A percentile compares a stretch with the other conserved stretches of the same genome.
Conservation (phyloP, 441 rosid species). For the Erodium chrysanthum region DNA sequence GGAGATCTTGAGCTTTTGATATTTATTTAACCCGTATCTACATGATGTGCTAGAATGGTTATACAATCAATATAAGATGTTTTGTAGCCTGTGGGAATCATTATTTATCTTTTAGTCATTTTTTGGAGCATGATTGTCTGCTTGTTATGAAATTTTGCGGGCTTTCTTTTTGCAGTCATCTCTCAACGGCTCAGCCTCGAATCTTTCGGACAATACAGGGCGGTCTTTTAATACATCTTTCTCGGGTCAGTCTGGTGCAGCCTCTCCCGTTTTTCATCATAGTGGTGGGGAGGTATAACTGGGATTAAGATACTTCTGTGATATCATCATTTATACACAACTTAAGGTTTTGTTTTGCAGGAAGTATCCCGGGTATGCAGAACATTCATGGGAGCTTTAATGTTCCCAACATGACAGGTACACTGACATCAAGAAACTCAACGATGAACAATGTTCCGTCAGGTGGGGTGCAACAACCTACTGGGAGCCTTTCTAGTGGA, state of each 20-base stretch:
- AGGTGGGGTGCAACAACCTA: conserved; percentile 73
- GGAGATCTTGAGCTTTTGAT: neutral
- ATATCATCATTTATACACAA: conserved; percentile 16
- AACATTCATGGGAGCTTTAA: conserved; percentile 69
- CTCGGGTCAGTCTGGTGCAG: conserved; percentile 83
- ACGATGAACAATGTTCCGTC: conserved; percentile 55
- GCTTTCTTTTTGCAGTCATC: conserved; percentile 54
- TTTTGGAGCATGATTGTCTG: conserved; percentile 3
- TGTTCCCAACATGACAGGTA: conserved; percentile 62
- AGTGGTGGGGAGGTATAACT: conserved; percentile 42
- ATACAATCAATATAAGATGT: neutral
- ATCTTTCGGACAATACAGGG: conserved; percentile 68
- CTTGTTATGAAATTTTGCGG: conserved; percentile 14
- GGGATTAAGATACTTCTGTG: conserved; percentile 10
- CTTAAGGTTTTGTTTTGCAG: conserved; percentile 29
- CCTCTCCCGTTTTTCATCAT: conserved; percentile 66
- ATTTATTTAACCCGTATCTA: neutral
- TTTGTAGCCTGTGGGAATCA: neutral
- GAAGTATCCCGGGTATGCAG: conserved; percentile 72
- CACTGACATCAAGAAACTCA: conserved; percentile 62
- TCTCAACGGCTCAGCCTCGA: conserved; percentile 68
- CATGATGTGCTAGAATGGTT: neutral
- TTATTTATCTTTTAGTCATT: neutral
- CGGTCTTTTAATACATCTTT: conserved; percentile 70
- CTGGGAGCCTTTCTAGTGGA: conserved; percentile 70